Evolutionary conservation across 495 filamentous ascomycete genomes (phyloP).

Genomic region (Bacidia rubella): DNA sequence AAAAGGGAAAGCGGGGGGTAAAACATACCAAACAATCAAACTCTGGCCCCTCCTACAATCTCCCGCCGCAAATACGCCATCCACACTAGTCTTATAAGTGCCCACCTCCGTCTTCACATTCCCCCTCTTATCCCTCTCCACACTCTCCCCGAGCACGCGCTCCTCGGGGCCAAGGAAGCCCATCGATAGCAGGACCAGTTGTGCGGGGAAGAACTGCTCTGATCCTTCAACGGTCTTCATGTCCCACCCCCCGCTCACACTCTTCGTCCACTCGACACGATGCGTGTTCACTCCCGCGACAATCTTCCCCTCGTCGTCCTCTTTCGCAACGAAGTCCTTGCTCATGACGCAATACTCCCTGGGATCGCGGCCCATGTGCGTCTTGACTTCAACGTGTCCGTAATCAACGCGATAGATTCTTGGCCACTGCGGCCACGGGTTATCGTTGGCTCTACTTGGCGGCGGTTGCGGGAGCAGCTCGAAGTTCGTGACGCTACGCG

Average conservation of each 20-base stretch:
- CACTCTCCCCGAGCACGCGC: conserved; percentile 67
- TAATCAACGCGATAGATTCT: conserved; percentile 98
- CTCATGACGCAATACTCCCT: conserved; percentile 99
- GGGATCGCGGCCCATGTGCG: conserved; percentile 93
- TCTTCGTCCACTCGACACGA: conserved; percentile 94
- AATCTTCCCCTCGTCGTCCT: conserved; percentile 27
- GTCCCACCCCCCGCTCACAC: conserved; percentile 84
- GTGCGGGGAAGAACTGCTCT: conserved; percentile 94
- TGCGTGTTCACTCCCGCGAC: conserved; percentile 97
- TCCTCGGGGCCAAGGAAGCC: conserved; percentile 96
- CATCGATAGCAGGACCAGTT: conserved; percentile 94
- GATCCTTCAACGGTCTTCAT: conserved; percentile 97
- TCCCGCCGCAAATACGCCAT: conserved; percentile 88
- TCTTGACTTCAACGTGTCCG: conserved; percentile 91
- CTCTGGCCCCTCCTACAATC: conserved; percentile 95
- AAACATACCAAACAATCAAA: conserved; percentile 87
- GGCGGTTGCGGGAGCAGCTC: conserved; percentile 93
- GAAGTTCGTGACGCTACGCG: conserved; percentile 94
- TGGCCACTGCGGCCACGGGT: conserved; percentile 99
- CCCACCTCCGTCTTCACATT: conserved; percentile 83
- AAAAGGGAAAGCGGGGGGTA: not conserved
- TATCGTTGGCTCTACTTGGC: conserved; percentile 85
- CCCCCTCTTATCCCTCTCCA: conserved; percentile 89
- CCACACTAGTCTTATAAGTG: conserved; percentile 75
- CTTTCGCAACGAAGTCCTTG: conserved; percentile 93